phyloP scores from a whole-genome alignment of 2,329 filamentous ascomycete species.

The Orbilia brochopaga region DNA sequence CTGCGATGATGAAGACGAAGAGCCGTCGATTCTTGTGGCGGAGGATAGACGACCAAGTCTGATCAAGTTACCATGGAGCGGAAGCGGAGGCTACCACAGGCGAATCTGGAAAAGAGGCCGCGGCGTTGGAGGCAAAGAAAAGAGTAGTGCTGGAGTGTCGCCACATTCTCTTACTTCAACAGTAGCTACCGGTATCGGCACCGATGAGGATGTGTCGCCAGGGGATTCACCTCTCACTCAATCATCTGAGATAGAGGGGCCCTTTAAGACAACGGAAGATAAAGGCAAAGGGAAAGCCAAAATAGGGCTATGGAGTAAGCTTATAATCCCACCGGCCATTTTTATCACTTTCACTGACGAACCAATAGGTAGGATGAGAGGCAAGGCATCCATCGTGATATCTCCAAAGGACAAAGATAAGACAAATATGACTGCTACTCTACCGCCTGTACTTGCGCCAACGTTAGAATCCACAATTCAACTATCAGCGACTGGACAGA shows the following conservation, averaged over 20 bases:
- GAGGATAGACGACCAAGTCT: constrained; percentile 5
- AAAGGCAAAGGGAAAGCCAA: constrained; percentile 25
- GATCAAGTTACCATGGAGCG: constrained; percentile 19
- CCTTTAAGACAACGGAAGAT: not conserved
- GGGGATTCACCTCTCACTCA: constrained; percentile 1
- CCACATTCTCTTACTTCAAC: constrained; percentile 2
- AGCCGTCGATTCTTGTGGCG: not conserved
- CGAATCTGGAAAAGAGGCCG: constrained; percentile 47
- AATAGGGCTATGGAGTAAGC: constrained; percentile 34
- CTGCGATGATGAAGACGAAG: constrained; percentile 34
- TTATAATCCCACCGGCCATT: not conserved
- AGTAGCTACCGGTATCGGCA: not conserved
- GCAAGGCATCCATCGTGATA: constrained; percentile 17
- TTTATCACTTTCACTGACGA: not conserved
- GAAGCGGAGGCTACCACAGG: constrained; percentile 32
- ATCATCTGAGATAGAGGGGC: not conserved
- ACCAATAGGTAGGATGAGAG: constrained; percentile 32
- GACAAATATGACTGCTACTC: not conserved
- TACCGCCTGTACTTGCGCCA: not conserved
- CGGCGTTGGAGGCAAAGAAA: constrained; percentile 35
- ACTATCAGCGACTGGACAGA: not conserved
- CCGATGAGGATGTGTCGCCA: constrained; percentile 5
- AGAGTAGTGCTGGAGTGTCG: not conserved
- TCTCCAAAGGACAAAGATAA: constrained; percentile 31
- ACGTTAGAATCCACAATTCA: not conserved